phyloP scores from a whole-genome alignment of 179 eudicot genomes.

The Actinidia arguta region DNA sequence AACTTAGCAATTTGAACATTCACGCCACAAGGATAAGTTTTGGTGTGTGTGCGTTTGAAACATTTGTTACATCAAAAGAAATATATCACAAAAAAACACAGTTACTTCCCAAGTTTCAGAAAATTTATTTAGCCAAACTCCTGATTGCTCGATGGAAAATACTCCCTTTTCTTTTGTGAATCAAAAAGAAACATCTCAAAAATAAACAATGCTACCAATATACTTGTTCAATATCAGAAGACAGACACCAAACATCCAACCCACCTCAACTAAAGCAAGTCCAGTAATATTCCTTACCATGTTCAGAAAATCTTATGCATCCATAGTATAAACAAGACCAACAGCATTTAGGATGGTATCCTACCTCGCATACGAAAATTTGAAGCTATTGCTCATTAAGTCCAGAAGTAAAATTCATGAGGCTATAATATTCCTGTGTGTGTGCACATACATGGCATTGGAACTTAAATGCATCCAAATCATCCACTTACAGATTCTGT shows the following conservation, averaged over 20 bases:
- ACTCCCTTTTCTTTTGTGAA: neutral
- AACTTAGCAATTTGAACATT: neutral
- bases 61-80: neutral
- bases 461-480: neutral
- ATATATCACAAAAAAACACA: neutral
- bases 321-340: neutral
- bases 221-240: too few relatives aligned
- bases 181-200: neutral
- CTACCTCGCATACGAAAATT: neutral
- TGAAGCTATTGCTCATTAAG: neutral
- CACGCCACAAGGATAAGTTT: neutral
- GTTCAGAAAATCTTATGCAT: neutral
- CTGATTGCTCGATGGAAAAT: neutral
- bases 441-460: neutral
- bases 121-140: conserved; percentile 1
- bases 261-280: neutral
- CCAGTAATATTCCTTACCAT: neutral
- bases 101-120: neutral
- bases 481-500: conserved; percentile 64
- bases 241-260: too few relatives aligned
- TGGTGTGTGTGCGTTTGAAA: neutral
- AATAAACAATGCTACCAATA: too few relatives aligned
- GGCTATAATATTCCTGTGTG: neutral
- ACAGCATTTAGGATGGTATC: neutral
- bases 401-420: neutral